A percentile compares a stretch with the other conserved stretches of the same genome.
Evolutionary conservation across 345 rosid genomes (phyloP).

Genomic region (Heritiera fomes): DNA sequence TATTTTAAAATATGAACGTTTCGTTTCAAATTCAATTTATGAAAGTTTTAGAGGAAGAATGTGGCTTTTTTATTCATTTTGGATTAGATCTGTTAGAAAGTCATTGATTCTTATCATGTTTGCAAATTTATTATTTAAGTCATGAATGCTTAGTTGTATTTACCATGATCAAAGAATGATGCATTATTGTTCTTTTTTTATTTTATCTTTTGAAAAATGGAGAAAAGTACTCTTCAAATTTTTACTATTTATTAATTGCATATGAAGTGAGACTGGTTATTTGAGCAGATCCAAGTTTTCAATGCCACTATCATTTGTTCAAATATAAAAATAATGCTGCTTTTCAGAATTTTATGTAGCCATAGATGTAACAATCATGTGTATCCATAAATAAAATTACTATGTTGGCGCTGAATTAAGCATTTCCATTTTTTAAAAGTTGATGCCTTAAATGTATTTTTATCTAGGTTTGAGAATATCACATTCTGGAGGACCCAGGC

Average conservation of each 20-base stretch:
- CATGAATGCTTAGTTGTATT: not conserved
- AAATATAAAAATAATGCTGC: not conserved
- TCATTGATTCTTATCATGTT: not conserved
- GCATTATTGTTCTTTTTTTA: not conserved
- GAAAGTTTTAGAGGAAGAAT: too few species aligned
- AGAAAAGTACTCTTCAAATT: not conserved
- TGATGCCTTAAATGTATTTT: not conserved
- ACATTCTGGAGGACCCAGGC: constrained; percentile 68
- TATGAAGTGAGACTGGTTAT: not conserved
- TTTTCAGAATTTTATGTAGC: not conserved
- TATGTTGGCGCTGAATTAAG: not conserved
- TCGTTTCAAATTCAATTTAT: too few species aligned
- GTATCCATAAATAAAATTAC: not conserved
- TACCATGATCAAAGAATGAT: not conserved
- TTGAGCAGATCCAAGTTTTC: constrained; percentile 1
- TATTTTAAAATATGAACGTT: too few species aligned
- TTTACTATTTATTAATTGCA: not conserved
- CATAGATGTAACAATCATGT: not conserved
- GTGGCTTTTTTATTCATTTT: not conserved
- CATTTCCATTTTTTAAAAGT: constrained; percentile 6
- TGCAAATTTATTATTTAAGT: not conserved
- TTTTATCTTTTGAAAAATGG: not conserved
- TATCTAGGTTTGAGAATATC: constrained; percentile 69
- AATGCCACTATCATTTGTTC: not conserved
- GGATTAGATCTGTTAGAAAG: constrained; percentile 18